These are phyloP conservation scores for Coprinopsis strossmayeri DNA, from an alignment of 768 basidiomycete species.

Conservation along the genomic window DNA sequence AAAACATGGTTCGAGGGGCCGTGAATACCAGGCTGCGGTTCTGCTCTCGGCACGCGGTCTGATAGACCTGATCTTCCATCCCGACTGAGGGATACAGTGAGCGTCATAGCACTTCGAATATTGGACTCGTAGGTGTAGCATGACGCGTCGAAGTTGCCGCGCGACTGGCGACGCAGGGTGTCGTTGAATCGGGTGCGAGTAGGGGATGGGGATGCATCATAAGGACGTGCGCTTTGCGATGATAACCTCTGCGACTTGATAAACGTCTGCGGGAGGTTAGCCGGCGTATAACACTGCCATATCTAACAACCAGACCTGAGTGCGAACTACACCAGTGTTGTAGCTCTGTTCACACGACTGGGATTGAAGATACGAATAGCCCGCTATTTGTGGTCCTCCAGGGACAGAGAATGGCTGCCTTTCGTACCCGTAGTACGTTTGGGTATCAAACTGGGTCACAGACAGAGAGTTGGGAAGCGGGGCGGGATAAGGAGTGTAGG, in stretches of 20 bases:
- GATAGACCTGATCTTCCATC: too few relatives aligned
- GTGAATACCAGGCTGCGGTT: not conserved
- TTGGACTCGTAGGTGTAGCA: not conserved
- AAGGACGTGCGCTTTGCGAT: not conserved
- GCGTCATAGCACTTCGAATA: too few relatives aligned
- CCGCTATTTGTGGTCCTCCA: not conserved
- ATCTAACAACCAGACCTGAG: too few relatives aligned
- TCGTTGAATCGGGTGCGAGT: slow-evolving; percentile 1
- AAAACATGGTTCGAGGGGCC: slow-evolving; percentile 21
- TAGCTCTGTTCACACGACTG: too few relatives aligned
- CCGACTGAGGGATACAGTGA: too few relatives aligned
- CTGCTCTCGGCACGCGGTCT: too few relatives aligned
- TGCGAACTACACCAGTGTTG: not conserved
- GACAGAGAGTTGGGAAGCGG: too few relatives aligned
- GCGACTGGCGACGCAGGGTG: too few relatives aligned
- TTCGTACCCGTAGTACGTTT: not conserved
- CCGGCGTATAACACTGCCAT: too few relatives aligned
- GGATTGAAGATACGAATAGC: not conserved
- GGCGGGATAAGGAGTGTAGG: not conserved
- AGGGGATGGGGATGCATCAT: slow-evolving; percentile 12
- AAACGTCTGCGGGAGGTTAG: not conserved
- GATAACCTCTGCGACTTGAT: not conserved
- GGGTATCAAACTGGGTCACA: not conserved
- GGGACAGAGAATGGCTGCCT: not conserved
- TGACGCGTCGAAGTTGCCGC: not conserved